Base-by-base conservation (phyloP, 495 filamentous ascomycete species). In the Jackrogersella minutella region DNA sequence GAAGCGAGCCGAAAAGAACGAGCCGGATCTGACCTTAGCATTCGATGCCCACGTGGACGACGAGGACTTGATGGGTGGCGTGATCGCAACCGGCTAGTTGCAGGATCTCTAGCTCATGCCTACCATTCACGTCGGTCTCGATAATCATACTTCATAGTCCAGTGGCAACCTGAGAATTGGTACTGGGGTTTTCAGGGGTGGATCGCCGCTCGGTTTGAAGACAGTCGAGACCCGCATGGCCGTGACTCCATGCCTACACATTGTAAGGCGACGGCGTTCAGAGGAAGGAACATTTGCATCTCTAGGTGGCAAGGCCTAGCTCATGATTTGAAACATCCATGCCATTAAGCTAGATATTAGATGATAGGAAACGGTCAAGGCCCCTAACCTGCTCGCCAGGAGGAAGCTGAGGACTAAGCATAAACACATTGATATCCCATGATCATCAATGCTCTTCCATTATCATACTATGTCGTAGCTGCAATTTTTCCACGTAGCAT, bases 31-130 rank as follows among this genome's bases (percentile, higher is more conserved):
- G 26, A 63, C 69, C 59, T 68, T 53, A 6, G 70, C 58, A 10
- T 78, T 79, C 36, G 77, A 77, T 58, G 70, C 70, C 4, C 70
- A 77, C 41, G 78, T 86, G 2, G 81, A 87, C 49, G 88, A 91
- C 47, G 88, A 91, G 72, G 88, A 91, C 69, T 77, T 91, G 37
- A 91, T 91, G 88, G 85, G 78, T 26, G 83, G 84, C 39, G 39
- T 78, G 6, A 14, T 70, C 17, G 37, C 34, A 13, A 77, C 66
- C 36, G 66, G 69, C 14, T 60, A 47, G n/a, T n/a, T n/a, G n/a
- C n/a, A n/a, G n/a, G n/a, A n/a, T n/a, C n/a, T n/a, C n/a, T n/a
- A n/a, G n/a, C n/a, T n/a, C n/a, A n/a, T 14, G 13, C 9, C 46
- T 34, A 17, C 30, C 22, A 36, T 10, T 34, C 22, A 1, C n/a